A percentile compares a stretch with the other conserved stretches of the same genome.
Evolutionary conservation across 495 filamentous ascomycete species (phyloP).

Genomic region (Rhizodiscina lignyota): DNA sequence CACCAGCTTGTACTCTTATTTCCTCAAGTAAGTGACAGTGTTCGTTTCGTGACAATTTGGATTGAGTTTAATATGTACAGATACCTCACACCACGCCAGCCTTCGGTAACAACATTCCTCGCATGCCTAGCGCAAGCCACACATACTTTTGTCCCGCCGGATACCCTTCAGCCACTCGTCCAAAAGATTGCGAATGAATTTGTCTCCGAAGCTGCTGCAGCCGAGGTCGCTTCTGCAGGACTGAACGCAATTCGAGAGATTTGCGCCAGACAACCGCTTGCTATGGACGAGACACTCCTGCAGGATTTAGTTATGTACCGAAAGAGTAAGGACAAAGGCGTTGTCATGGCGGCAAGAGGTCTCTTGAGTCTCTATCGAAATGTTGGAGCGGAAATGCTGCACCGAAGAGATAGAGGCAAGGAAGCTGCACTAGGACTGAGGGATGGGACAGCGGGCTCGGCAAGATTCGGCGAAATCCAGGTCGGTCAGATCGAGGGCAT

Average conservation of each 20-base stretch:
- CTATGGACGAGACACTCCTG: conserved; percentile 88
- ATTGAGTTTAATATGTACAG: background rate
- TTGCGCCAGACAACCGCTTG: conserved; percentile 77
- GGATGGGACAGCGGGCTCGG: conserved; percentile 48
- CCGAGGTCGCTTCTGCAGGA: conserved; percentile 82
- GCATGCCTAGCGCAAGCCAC: conserved; percentile 84
- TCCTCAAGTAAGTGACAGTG: no score
- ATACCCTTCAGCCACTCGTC: conserved; percentile 78
- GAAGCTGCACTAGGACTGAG: conserved; percentile 73
- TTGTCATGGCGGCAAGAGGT: conserved; percentile 91
- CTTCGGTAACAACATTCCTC: conserved; percentile 84
- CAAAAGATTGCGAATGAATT: conserved; percentile 98
- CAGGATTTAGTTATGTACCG: conserved; percentile 94
- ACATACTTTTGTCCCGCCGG: conserved; percentile 82
- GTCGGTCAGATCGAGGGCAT: conserved; percentile 85
- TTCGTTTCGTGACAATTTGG: conserved; percentile 1
- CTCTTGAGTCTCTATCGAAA: conserved; percentile 82
- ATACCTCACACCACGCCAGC: conserved; percentile 74
- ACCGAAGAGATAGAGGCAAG: conserved; percentile 82
- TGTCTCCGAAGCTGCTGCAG: conserved; percentile 81
- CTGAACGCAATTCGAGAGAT: conserved; percentile 92
- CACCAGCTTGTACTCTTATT: conserved; percentile 73
- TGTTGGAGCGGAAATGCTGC: conserved; percentile 73
- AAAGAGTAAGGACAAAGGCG: conserved; percentile 94
- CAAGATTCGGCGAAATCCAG: conserved; percentile 53